Evolutionary conservation across 441 rosid genomes (phyloP), one percentile per base, ranked within the genome.

Genomic region (Erodium texanum): DNA sequence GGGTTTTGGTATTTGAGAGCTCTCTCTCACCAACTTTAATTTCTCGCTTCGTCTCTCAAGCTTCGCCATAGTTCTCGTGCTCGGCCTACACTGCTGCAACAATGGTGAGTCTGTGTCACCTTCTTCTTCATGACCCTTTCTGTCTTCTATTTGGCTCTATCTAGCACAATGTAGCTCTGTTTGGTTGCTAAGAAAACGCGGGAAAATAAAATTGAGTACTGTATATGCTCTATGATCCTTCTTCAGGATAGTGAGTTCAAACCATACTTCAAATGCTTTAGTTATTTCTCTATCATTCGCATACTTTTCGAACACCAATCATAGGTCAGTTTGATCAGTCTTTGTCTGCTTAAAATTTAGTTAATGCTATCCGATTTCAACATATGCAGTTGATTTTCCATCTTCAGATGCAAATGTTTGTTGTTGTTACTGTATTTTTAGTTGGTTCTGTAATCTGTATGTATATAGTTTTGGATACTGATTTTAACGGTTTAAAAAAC

Each of bases 1-100:
- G 62, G 62, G 27, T 58, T 58, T 58, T 58, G 62, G 62, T 58
- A 58, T 58, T 58, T 58, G 29, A 54, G 61, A 54, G 61, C 52
- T 45, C 23, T 20, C 14, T 58, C 22, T 58, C 22, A 11, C 5
- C 62, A 27, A 56, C 61, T 54, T 9, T 4, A 9, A 7, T 23
- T 22, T 58, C 62, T 20, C 19, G 52, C 62, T 22, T 58, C 62
- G 24, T 19, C 59, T n/a, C 22, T 52, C 22, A 1, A 10, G 52
- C 62, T 23, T 19, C 24, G 62, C 27, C 27, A 58, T 58, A 20
- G 62, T 58, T 12, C 14, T 58, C 62, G 62, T 20, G 62, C 29
- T 58, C 62, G 14, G 62, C 15, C 27, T 58, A 1, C 62, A n/a
- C 38, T n/a, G 6, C 62, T 23, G 29, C 62, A 58, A 58, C 62